Evolutionary conservation across 257 asterid species (phyloP).

Genomic region (Perilla frutescens): DNA sequence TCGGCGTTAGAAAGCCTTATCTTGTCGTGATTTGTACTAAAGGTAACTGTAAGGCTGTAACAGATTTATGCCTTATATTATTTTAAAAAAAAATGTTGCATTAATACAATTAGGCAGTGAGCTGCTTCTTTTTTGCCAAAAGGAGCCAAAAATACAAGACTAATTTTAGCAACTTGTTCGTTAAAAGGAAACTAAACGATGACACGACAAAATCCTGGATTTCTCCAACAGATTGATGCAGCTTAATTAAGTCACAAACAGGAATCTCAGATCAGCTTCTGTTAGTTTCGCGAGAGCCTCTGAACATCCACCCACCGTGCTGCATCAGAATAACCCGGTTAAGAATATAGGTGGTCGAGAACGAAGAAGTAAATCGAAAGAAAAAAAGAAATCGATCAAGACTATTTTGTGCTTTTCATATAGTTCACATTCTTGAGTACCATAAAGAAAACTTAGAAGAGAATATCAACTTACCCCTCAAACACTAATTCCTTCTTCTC

Average conservation of each 20-base stretch:
- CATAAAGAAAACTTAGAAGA: not conserved
- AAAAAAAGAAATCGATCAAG: not conserved
- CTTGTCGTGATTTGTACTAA: too few relatives aligned
- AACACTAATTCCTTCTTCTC: slow-evolving; percentile 95
- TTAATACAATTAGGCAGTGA: not conserved
- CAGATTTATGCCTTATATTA: not conserved
- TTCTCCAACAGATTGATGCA: not conserved
- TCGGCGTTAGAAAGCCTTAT: too few relatives aligned
- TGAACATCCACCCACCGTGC: slow-evolving; percentile 89
- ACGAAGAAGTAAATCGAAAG: not conserved
- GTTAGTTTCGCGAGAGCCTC: slow-evolving; percentile 85
- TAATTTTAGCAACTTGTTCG: slow-evolving; percentile 6
- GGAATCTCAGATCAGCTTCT: slow-evolving; percentile 83
- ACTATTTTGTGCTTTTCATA: not conserved
- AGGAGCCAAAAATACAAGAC: slow-evolving; percentile 15
- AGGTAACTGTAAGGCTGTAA: too few relatives aligned
- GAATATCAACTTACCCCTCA: slow-evolving; percentile 72
- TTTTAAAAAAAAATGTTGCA: not conserved
- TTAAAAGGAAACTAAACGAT: slow-evolving; percentile 14
- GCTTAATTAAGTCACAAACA: slow-evolving; percentile 64
- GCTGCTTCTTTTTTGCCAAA: not conserved
- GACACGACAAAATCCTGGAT: not conserved
- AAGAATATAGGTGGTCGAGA: not conserved
- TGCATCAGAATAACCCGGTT: slow-evolving; percentile 41
- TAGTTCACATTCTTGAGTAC: not conserved